Evolutionary conservation across 768 basidiomycete species (phyloP).

Genomic region (Xanthoconium stramineum): DNA sequence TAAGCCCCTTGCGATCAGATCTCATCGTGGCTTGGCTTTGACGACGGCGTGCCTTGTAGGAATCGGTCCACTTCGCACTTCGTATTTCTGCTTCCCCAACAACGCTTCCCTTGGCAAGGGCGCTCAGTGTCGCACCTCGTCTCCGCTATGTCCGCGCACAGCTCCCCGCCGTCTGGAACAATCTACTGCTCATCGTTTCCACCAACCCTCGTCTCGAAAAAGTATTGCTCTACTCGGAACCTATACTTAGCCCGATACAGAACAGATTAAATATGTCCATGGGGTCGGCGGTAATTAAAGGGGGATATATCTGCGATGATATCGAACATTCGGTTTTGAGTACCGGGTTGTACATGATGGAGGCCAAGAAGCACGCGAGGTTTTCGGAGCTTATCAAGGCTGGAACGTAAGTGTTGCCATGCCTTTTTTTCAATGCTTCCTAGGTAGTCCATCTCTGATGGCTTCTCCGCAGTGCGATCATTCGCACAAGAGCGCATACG

Average conservation of each 20-base stretch:
- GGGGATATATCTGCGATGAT: constrained; percentile 4
- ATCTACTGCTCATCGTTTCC: constrained; percentile 47
- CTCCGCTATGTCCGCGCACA: constrained; percentile 51
- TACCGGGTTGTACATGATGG: constrained; percentile 55
- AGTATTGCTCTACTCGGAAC: constrained; percentile 37
- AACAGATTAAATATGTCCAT: not conserved
- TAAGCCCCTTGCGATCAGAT: constrained; percentile 29
- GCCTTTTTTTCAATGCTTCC: constrained; percentile 3
- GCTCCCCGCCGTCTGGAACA: constrained; percentile 59
- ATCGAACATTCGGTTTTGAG: constrained; percentile 37
- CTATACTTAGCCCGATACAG: constrained; percentile 11
- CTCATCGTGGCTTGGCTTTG: not conserved
- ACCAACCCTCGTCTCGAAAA: constrained; percentile 47
- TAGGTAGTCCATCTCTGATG: not conserved
- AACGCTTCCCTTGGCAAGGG: constrained; percentile 30
- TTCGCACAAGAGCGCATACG: constrained; percentile 38
- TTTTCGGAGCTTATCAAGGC: constrained; percentile 51
- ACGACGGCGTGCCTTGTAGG: constrained; percentile 33
- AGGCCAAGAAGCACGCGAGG: constrained; percentile 49
- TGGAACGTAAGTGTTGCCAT: constrained; percentile 44
- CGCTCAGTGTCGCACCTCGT: constrained; percentile 39
- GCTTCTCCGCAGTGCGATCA: constrained; percentile 25
- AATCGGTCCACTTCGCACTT: constrained; percentile 52
- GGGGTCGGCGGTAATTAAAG: constrained; percentile 13
- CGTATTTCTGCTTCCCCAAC: constrained; percentile 44